Evolutionary conservation across 176 grass and related monocot species (phyloP), one percentile per base, ranked within the genome.

Genomic region (Rhynchospora breviuscula): DNA sequence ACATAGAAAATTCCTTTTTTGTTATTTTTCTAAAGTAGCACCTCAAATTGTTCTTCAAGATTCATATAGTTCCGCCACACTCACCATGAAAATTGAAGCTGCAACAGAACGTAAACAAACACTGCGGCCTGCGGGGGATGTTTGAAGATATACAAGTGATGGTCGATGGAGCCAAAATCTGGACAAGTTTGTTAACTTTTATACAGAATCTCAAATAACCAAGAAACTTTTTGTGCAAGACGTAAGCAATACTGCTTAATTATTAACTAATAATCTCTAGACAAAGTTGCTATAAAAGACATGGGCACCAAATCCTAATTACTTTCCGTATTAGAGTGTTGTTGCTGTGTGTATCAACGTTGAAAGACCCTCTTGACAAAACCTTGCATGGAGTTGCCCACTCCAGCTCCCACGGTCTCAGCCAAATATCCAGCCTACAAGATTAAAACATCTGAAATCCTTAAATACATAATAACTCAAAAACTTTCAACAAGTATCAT

Each of bases 371-470:
- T 87, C 26, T 83, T 92, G 71, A 99, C 64, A 10, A 92, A 86
- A 78, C 91, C 89, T 77, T 95, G 88, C 84, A 95, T 78, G 45
- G 93, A 89, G 59, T 88, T 83, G 22, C 91, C 88, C 88, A 99
- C 64, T 59, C 93, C 93, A 25, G 93, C 93, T 31, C 91, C 91
- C 35, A 95, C 81, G 13, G 96, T 91, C 86, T 95, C 93, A 0
- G 93, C 89, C 18, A 95, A 77, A 87, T 95, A 92, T 53, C 85
- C 89, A 1, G 88, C 93, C 96, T 99, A 80, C 22, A 40, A 63
- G 81, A 25, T 81, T 8, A 63, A 63, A 54, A 77, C 13, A 33
- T 22, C 6, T 21, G 14, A 46, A 70, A 9, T 70, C 2, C 35
- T 45, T 70, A 70, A 43, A 45, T 45, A 70, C 1, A 8, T 14